Percentiles rank a stretch among this genome's conserved stretches.
Conservation (phyloP, 2,329 filamentous ascomycete species). For the Coniochaeta sp. region DNA sequence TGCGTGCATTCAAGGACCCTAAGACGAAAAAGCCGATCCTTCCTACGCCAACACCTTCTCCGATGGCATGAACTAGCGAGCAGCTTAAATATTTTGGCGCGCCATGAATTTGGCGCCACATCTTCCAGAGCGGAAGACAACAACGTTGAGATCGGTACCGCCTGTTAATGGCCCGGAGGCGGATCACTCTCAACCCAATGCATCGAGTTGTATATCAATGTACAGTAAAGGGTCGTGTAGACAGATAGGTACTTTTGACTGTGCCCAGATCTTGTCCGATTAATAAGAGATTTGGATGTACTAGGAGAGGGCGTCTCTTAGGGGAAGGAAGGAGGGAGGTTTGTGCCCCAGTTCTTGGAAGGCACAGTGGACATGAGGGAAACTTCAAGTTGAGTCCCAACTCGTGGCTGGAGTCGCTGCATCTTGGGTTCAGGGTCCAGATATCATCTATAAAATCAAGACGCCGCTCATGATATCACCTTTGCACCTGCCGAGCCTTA, state of each 20-base stretch:
- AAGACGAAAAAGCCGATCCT: conserved; percentile 49
- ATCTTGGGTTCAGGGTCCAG: neutral
- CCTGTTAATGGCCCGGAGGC: too few relatives aligned
- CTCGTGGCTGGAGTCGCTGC: neutral
- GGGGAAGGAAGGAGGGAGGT: conserved; percentile 7
- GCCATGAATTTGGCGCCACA: neutral
- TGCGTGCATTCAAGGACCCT: conserved; percentile 43
- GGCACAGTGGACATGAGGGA: neutral
- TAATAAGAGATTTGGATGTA: neutral
- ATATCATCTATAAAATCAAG: conserved; percentile 1
- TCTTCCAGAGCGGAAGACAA: too few relatives aligned
- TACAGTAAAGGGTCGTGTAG: too few relatives aligned
- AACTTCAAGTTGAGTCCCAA: neutral
- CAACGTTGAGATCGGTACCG: too few relatives aligned
- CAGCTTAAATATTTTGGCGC: neutral
- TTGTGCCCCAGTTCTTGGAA: neutral
- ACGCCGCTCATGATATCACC: conserved; percentile 2
- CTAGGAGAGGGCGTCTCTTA: neutral
- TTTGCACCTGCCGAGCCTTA: neutral
- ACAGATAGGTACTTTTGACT: too few relatives aligned
- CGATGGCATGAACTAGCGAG: neutral
- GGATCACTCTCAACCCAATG: too few relatives aligned
- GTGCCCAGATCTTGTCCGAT: too few relatives aligned
- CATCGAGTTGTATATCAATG: too few relatives aligned
- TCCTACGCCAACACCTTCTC: conserved; percentile 21